These are phyloP conservation scores for Chlorella ohadii DNA, from an alignment of 139 green algal genomes.

Conservation along the genomic window DNA sequence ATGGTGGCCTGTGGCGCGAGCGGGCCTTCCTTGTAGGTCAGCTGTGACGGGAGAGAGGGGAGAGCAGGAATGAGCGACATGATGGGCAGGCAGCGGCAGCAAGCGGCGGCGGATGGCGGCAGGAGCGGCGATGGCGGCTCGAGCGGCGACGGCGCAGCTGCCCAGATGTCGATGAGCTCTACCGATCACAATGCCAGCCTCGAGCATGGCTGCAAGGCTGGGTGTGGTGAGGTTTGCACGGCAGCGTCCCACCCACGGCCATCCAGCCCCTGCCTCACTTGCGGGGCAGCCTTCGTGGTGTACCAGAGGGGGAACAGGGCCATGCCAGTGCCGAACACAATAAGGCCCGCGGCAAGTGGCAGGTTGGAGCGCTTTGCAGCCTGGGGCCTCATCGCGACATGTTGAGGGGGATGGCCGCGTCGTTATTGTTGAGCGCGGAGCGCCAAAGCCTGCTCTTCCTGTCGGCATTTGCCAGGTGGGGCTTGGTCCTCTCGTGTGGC, in stretches of 20 bases:
- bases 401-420: too few relatives aligned
- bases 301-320: constrained; percentile 39
- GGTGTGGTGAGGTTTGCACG: not conserved
- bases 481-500: too few relatives aligned
- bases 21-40: not conserved
- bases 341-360: not conserved
- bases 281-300: constrained; percentile 11
- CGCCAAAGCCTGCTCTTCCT: too few relatives aligned
- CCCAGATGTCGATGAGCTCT: not conserved
- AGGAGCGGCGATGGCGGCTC: not conserved
- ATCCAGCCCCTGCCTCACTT: not conserved
- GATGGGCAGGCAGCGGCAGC: too few relatives aligned
- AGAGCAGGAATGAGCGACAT: not conserved
- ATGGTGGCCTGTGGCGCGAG: constrained; percentile 45
- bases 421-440: too few relatives aligned
- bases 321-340: constrained; percentile 32
- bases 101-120: not conserved
- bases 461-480: too few relatives aligned
- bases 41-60: not conserved
- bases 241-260: not conserved
- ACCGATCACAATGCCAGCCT: not conserved
- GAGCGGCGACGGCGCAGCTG: not conserved
- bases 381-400: too few relatives aligned
- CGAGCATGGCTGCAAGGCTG: not conserved
- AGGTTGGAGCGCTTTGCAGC: too few relatives aligned